Evolutionary conservation across 176 grass and related monocot species (phyloP).

Genomic region (Oryza longistaminata): DNA sequence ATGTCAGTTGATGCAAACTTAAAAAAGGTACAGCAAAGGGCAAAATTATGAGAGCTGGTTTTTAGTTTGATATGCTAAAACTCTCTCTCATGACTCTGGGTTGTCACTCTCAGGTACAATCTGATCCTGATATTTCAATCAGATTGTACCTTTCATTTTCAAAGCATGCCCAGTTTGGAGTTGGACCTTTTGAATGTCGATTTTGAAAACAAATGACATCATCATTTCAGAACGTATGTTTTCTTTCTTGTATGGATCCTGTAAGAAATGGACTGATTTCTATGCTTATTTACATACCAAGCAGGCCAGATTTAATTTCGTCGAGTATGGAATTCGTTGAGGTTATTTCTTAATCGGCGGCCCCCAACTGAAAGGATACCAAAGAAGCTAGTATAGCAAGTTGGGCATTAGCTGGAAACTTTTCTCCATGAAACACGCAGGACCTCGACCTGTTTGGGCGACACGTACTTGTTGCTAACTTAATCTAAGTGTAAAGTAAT

Average conservation of each 20-base stretch:
- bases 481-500: slow-evolving; percentile 1
- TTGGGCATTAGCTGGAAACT: neutral
- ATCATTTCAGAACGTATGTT: neutral
- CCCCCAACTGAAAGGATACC: neutral
- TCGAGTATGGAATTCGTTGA: neutral
- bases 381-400: neutral
- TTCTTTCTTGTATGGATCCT: neutral
- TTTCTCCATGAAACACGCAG: neutral
- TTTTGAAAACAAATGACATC: neutral
- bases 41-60: neutral
- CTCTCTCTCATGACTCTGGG: neutral
- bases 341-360: neutral
- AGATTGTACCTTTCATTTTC: neutral
- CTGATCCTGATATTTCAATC: neutral
- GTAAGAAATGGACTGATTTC: neutral
- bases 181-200: neutral
- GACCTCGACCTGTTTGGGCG: neutral
- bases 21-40: neutral
- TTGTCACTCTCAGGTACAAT: neutral
- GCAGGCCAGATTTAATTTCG: neutral
- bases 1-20: too few relatives aligned
- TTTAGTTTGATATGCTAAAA: neutral
- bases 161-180: neutral
- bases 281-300: neutral
- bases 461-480: neutral